Percentiles rank a stretch among this genome's conserved stretches.
Evolutionary conservation across 176 grass and related monocot genomes (phyloP).

Genomic region (Bothriochloa decipiens): DNA sequence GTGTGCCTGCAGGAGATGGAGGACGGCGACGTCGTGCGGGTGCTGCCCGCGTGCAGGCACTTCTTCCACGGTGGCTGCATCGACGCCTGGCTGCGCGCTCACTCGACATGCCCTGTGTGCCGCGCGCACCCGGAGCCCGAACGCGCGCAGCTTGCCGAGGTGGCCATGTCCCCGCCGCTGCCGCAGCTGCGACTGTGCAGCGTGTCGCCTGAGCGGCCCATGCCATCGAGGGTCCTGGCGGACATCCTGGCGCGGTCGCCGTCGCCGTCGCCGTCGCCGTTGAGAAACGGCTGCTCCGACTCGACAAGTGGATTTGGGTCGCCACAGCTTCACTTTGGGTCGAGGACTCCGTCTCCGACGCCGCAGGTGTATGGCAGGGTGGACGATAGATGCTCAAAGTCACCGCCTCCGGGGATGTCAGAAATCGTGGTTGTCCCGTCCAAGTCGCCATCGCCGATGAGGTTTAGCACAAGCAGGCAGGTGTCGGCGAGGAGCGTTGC

Average conservation of each 20-base stretch:
- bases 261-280: conserved; percentile 39
- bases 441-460: conserved; percentile 28
- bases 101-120: conserved; percentile 57
- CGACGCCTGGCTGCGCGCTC: conserved; percentile 50
- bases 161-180: conserved; percentile 5
- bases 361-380: not conserved
- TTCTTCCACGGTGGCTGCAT: conserved; percentile 61
- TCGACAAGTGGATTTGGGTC: conserved; percentile 23
- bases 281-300: conserved; percentile 18
- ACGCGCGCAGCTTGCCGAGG: not conserved
- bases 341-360: conserved; percentile 33
- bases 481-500: conserved; percentile 8
- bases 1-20: conserved; percentile 62
- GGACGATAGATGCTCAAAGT: not conserved
- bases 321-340: not conserved
- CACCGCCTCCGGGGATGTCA: not conserved
- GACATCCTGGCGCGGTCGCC: conserved; percentile 35
- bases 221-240: conserved; percentile 34
- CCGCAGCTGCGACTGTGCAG: conserved; percentile 33
- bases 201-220: conserved; percentile 34
- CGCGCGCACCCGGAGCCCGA: conserved; percentile 44
- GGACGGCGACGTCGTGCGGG: conserved; percentile 64
- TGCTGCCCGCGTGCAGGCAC: conserved; percentile 57
- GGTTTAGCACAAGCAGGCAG: not conserved
- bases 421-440: conserved; percentile 36